Evolutionary conservation across 352 stramenopile species (phyloP), one percentile per base, ranked within the genome.

Genomic region (Phytopythium oedochilum): DNA sequence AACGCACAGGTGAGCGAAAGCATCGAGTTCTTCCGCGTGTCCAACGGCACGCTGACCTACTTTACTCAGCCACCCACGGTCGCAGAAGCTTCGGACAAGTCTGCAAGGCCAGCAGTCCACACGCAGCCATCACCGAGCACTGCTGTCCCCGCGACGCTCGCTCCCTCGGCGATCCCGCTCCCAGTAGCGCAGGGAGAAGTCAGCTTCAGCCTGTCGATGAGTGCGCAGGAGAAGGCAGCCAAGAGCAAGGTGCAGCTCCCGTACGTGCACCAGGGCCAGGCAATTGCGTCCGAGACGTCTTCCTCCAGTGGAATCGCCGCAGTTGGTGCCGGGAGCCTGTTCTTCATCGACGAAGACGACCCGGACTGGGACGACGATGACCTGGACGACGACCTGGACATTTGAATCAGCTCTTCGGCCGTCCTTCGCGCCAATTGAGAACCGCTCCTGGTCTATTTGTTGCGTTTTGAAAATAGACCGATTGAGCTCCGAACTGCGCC

Each of bases 261-360:
- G 28, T 92, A 92, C 48, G 84, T 85, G 64, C 82, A 89, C 42
- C 78, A 86, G 59, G 65, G 63, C 6, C n/a, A 36, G 14, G 29
- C 20, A 6, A 34, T 17, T 49, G 55, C 45, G 28, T 62, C 40
- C 26, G 53, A 35, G 8, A 51, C 3, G 31, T 20, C 14, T 18
- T 55, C 51, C 26, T 28, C 39, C 2, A 17, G 7, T 54, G 36
- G 20, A 6, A 47, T 10, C 40, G 40, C 17, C n/a, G 18, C 35
- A 51, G 36, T 25, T 53, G 54, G 28, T 43, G 34, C 25, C 17
- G 74, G 39, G 35, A 83, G 64, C 38, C 45, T 89, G 35, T 80
- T 92, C 35, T 89, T 86, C 55, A 92, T 92, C 53, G 82, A 92
- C 31, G 73, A 89, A 40, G 82, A 90, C 47, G 82, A 90, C 54